Evolutionary conservation across 106 monocot genomes (phyloP).

Genomic region (Cymbidium sinense): DNA sequence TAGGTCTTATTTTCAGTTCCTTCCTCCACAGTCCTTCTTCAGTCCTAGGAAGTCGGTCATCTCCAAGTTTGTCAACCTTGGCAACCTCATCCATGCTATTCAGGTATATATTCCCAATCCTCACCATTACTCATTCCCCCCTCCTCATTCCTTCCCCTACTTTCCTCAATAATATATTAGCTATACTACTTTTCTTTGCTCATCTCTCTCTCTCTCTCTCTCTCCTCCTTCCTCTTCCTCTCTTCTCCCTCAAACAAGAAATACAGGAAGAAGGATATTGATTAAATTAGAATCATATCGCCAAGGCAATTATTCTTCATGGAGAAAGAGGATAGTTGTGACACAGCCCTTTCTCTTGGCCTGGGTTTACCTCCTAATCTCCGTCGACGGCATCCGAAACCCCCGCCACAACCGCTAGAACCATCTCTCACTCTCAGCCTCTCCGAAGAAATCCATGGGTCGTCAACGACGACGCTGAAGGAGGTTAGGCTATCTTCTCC

Average conservation of each 20-base stretch:
- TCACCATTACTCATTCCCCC: slow-evolving; percentile 1
- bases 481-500: slow-evolving; percentile 17
- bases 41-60: neutral
- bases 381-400: neutral
- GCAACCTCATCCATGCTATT: neutral
- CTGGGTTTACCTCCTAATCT: neutral
- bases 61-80: neutral
- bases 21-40: neutral
- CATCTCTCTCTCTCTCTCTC: neutral
- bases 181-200: neutral
- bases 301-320: neutral
- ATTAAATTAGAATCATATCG: neutral
- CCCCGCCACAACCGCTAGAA: slow-evolving; percentile 7
- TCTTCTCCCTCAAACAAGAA: neutral
- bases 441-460: slow-evolving; percentile 19
- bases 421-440: slow-evolving; percentile 50
- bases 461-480: neutral
- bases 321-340: slow-evolving; percentile 2
- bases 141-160: neutral
- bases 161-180: neutral
- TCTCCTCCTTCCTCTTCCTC: neutral
- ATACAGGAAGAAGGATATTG: neutral
- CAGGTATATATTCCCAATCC: neutral
- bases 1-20: too few species aligned
- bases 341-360: slow-evolving; percentile 4